These are phyloP conservation scores for Claviceps paspali DNA, from an alignment of 2,329 filamentous ascomycete species.

Conservation along the genomic window DNA sequence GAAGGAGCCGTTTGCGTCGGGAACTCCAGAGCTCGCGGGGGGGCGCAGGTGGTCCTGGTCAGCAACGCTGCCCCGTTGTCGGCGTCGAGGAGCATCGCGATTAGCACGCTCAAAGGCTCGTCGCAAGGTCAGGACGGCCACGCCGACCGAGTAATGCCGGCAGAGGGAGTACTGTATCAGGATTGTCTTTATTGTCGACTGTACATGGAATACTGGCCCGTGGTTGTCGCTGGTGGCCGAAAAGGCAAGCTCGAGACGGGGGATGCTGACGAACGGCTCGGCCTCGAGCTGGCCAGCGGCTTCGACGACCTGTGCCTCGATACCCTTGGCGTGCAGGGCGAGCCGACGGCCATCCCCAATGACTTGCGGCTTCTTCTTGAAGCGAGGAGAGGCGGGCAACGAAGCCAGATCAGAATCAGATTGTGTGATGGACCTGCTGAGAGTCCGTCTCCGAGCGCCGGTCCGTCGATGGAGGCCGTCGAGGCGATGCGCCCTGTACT, in stretches of 20 bases:
- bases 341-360: conserved; percentile 65
- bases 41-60: conserved; percentile 17
- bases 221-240: conserved; percentile 75
- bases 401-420: conserved; percentile 47
- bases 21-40: conserved; percentile 15
- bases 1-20: conserved; percentile 18
- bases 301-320: conserved; percentile 87
- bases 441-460: conserved; percentile 51
- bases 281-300: conserved; percentile 68
- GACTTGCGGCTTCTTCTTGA: conserved; percentile 37
- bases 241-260: conserved; percentile 73
- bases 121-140: conserved; percentile 62
- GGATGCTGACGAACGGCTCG: conserved; percentile 75
- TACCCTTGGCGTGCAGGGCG: conserved; percentile 62
- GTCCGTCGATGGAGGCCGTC: conserved; percentile 43
- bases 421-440: conserved; percentile 54
- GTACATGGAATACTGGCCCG: conserved; percentile 76
- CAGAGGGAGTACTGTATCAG: conserved; percentile 84
- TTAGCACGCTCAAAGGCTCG: conserved; percentile 48
- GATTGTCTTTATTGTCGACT: conserved; percentile 64
- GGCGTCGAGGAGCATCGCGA: conserved; percentile 22
- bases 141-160: conserved; percentile 75
- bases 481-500: conserved; percentile 72
- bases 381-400: conserved; percentile 21
- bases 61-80: conserved; percentile 15